Evolutionary conservation across 2,329 filamentous ascomycete genomes (phyloP).

Genomic region (Hypoxylon sp.): DNA sequence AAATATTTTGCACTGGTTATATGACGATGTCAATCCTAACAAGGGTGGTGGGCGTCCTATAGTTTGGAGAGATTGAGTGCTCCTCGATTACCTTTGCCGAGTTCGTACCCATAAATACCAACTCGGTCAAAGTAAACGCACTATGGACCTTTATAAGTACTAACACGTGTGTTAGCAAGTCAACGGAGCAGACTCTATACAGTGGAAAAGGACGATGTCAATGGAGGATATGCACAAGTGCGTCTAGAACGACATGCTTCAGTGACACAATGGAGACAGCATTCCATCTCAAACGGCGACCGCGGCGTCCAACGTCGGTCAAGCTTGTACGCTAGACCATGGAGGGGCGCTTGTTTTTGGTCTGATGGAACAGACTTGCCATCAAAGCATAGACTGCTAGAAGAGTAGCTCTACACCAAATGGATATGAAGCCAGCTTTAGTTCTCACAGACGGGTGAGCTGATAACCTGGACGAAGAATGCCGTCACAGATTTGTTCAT

Average conservation of each 20-base stretch:
- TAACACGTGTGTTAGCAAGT: slow-evolving; percentile 28
- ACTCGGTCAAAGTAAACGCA: not conserved
- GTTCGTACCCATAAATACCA: not conserved
- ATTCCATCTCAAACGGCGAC: not conserved
- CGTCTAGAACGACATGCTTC: not conserved
- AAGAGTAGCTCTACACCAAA: not conserved
- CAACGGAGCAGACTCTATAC: not conserved
- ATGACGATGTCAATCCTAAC: not conserved
- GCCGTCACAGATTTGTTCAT: slow-evolving; percentile 7
- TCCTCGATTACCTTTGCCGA: not conserved
- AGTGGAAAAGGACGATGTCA: slow-evolving; percentile 1
- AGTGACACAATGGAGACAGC: not conserved
- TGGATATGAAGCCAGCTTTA: not conserved
- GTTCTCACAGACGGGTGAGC: not conserved
- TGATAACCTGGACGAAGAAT: not conserved
- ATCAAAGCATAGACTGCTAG: not conserved
- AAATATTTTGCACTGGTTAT: not conserved
- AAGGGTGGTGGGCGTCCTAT: not conserved
- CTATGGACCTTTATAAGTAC: not conserved
- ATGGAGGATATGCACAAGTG: slow-evolving; percentile 1
- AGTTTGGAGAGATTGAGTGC: not conserved
- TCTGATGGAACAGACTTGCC: not conserved
- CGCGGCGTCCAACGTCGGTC: not conserved
- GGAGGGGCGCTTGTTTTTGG: not conserved
- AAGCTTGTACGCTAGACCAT: not conserved